Conservation (phyloP, 306 rosid genomes). For the Sophora flavescens region DNA sequence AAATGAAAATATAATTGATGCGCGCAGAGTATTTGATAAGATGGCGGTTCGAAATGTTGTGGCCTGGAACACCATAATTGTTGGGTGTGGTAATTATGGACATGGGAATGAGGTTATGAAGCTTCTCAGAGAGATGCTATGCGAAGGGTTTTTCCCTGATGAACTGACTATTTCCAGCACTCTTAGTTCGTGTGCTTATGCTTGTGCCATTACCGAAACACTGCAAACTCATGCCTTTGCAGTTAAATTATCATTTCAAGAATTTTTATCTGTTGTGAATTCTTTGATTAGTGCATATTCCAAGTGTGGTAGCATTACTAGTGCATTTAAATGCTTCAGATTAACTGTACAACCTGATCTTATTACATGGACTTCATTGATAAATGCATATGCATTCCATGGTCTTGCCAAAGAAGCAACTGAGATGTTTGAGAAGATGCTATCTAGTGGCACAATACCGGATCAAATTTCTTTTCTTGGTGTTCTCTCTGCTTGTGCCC, state of each 20-base stretch:
- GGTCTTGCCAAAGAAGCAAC: conserved; percentile 71
- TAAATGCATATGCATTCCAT: conserved; percentile 76
- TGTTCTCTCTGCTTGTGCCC: conserved; percentile 78
- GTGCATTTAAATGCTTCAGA: conserved; percentile 65
- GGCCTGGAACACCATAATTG: conserved; percentile 79
- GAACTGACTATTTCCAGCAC: conserved; percentile 74
- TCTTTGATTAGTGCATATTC: conserved; percentile 77
- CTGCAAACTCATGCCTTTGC: conserved; percentile 63
- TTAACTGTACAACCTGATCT: conserved; percentile 59
- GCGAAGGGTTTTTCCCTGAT: conserved; percentile 58
- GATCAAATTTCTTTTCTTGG: conserved; percentile 73
- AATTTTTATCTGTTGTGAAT: conserved; percentile 58
- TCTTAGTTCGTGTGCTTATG: conserved; percentile 70
- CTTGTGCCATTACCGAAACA: conserved; percentile 57
- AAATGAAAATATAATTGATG: conserved; percentile 54
- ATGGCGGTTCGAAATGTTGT: conserved; percentile 62
- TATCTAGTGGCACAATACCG: conserved; percentile 59
- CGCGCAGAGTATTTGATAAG: conserved; percentile 54
- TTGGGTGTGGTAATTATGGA: conserved; percentile 65
- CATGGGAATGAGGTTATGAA: conserved; percentile 65
- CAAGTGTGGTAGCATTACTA: conserved; percentile 68
- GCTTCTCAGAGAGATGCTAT: conserved; percentile 66
- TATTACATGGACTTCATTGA: conserved; percentile 80
- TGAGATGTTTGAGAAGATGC: conserved; percentile 69
- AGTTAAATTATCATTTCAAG: conserved; percentile 64